A percentile compares a stretch with the other conserved stretches of the same genome.
Evolutionary conservation across 441 rosid genomes (phyloP).

Genomic region (Adansonia grandidieri): DNA sequence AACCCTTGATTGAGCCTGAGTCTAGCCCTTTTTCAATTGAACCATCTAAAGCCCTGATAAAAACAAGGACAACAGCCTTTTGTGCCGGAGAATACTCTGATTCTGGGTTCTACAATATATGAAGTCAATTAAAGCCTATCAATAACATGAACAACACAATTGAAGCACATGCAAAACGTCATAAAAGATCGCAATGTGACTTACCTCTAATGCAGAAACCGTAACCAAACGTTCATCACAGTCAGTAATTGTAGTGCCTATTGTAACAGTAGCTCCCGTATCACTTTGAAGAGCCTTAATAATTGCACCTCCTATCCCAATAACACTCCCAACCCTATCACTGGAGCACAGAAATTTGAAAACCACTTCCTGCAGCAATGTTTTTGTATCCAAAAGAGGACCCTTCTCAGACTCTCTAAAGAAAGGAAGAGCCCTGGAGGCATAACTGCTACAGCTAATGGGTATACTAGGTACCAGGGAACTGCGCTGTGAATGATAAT

Average conservation of each 20-base stretch:
- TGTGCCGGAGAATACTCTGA: conserved; percentile 77
- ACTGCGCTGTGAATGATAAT: conserved; percentile 49
- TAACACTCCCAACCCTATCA: conserved; percentile 82
- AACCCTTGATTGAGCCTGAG: conserved; percentile 47
- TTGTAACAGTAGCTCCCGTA: conserved; percentile 72
- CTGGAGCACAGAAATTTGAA: conserved; percentile 73
- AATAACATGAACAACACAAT: conserved; percentile 24
- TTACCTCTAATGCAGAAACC: conserved; percentile 80
- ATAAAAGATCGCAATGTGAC: conserved; percentile 27
- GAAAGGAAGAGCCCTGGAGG: conserved; percentile 46
- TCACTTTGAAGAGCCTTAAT: conserved; percentile 74
- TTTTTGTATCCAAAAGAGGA: conserved; percentile 37
- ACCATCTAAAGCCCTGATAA: conserved; percentile 65
- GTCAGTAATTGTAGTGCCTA: conserved; percentile 64
- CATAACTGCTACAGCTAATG: conserved; percentile 45
- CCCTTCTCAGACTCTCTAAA: conserved; percentile 48
- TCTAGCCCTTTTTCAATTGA: conserved; percentile 57
- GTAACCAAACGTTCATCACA: conserved; percentile 84
- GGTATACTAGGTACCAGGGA: conserved; percentile 41
- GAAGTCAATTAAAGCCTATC: conserved; percentile 35
- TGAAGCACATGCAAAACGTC: conserved; percentile 16
- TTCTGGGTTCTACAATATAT: conserved; percentile 63
- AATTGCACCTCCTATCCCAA: conserved; percentile 82
- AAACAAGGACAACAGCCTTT: conserved; percentile 72
- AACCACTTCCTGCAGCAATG: conserved; percentile 55